A percentile compares a stretch with the other conserved stretches of the same genome.
These are phyloP conservation scores for Verbascum thapsus DNA, from an alignment of 257 asterid genomes.

Conservation along the genomic window DNA sequence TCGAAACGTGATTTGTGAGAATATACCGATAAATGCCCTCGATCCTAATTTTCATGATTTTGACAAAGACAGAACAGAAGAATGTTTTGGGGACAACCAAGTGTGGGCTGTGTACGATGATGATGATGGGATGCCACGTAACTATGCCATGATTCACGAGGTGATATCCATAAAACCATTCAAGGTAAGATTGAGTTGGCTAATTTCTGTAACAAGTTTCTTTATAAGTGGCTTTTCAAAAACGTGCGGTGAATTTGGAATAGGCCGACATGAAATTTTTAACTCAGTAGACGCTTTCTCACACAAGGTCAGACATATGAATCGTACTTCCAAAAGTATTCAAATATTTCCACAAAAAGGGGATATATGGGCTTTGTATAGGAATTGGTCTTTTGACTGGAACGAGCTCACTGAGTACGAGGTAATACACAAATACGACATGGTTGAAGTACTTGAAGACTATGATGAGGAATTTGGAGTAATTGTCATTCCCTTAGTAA, in stretches of 20 bases:
- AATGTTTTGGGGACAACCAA: conserved; percentile 57
- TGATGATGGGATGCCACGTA: conserved; percentile 78
- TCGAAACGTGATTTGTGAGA: conserved; percentile 19
- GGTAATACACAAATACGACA: conserved; percentile 53
- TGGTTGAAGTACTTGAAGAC: conserved; percentile 70
- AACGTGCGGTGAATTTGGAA: conserved; percentile 58
- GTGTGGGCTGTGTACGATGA: conserved; percentile 78
- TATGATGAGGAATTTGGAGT: conserved; percentile 62
- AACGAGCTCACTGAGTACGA: conserved; percentile 63
- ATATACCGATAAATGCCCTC: conserved; percentile 42
- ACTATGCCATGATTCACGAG: conserved; percentile 57
- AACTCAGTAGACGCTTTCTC: conserved; percentile 55
- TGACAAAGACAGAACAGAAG: conserved; percentile 43
- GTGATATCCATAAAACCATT: conserved; percentile 66
- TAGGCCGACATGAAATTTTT: conserved; percentile 43
- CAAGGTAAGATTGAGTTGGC: conserved; percentile 58
- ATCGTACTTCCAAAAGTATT: conserved; percentile 41
- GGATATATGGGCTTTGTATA: conserved; percentile 77
- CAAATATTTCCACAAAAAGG: conserved; percentile 62
- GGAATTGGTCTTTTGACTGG: conserved; percentile 76
- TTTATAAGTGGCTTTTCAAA: conserved; percentile 45
- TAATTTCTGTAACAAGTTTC: conserved; percentile 50
- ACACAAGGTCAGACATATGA: conserved; percentile 51
- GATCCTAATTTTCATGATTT: conserved; percentile 64
- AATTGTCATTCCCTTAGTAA: conserved; percentile 60